Base-by-base conservation (phyloP, 768 basidiomycete genomes). In the Termitomyces sp. region DNA sequence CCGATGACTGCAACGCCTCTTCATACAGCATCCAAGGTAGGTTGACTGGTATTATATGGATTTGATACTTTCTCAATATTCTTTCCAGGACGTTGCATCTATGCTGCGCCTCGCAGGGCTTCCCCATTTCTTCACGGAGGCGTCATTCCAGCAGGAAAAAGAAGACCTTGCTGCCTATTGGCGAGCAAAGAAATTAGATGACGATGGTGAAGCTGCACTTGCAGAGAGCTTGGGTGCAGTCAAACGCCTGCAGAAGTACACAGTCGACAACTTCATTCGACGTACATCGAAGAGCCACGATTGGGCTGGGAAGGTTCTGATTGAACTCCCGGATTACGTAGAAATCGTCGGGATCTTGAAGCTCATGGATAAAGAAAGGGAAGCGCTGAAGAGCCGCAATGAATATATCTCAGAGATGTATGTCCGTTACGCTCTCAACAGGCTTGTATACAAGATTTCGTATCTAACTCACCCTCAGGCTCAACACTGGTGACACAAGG, bases 41-140 rank as follows among this genome's bases (percentile, higher is more conserved):
- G 61, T 41, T 34, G 61, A 3, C 69, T 71, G 1, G 60, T 70
- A 3, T 50, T 59, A 0, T 44, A 64, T 48, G 71, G 73, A 52
- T 63, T 9, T 9, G 4, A 68, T 5, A 63, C 53, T 1, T 37
- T 18, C 41, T 13, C 0, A 63, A 65, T 1, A 36, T 47, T 6
- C 36, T 42, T 0, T 67, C 69, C 8, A 70, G 69, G 49, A 68
- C 72, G 63, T 72, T 64, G 6, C 62, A 66, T 8, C 58, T 73
- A 0, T 52, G 63, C 2, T 71, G 70, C 2, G 61, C 72, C 4
- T 53, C 60, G 0, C 49, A 63, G 49, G 72, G 70, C 50, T 64
- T 67, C 6, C 62, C 50, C 2, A 41, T 64, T 24, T 53, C 7
- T 6, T 66, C 68, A 6, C 37, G 24, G 15, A 42, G 46, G 0